Conservation (phyloP, 108 stramenopile genomes). For the Aureococcus anophagefferens region DNA sequence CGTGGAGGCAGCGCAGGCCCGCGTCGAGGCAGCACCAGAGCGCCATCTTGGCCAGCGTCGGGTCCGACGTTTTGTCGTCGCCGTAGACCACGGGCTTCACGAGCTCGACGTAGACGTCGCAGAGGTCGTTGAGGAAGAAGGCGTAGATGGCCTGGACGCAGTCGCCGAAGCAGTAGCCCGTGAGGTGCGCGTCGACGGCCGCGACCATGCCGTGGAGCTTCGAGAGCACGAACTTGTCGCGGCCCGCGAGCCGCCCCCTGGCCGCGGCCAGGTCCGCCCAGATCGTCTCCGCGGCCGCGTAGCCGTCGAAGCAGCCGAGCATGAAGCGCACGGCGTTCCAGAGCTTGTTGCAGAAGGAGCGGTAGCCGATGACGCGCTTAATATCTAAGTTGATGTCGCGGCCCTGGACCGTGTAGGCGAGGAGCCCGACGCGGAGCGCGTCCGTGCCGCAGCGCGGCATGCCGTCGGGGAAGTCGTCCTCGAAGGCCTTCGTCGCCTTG, state of each 20-base stretch:
- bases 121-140: constrained; percentile 91
- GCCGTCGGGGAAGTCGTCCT: constrained; percentile 86
- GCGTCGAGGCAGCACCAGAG: constrained; percentile 82
- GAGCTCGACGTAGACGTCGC: constrained; percentile 90
- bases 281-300: neutral
- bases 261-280: neutral
- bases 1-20: constrained; percentile 86
- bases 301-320: constrained; percentile 49
- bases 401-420: constrained; percentile 94
- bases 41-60: constrained; percentile 82
- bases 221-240: constrained; percentile 85
- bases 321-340: constrained; percentile 92
- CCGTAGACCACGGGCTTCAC: constrained; percentile 91
- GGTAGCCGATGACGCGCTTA: constrained; percentile 90
- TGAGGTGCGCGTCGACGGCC: constrained; percentile 60
- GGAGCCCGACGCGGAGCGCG: constrained; percentile 92
- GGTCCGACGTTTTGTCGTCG: constrained; percentile 53
- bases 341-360: constrained; percentile 98
- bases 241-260: constrained; percentile 40
- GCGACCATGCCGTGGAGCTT: constrained; percentile 65
- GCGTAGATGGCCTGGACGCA: constrained; percentile 69
- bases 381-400: constrained; percentile 97
- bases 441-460: constrained; percentile 98
- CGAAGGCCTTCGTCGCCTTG: constrained; percentile 85
- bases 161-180: constrained; percentile 75